phyloP scores from a whole-genome alignment of 768 basidiomycete genomes.

The Trametes maxima region DNA sequence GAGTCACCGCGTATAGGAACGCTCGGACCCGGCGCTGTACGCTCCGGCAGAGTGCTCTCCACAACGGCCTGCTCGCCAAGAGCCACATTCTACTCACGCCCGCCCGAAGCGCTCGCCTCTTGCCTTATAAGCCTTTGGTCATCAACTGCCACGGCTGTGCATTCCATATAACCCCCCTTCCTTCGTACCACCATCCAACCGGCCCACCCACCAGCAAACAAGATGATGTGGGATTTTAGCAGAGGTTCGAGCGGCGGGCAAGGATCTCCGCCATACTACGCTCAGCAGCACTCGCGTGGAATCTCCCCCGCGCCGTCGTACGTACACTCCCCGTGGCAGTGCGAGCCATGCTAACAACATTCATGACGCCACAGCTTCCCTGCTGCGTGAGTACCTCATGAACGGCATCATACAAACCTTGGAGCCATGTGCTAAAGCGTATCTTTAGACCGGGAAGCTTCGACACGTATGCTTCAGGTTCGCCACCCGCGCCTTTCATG shows the following conservation, averaged over 20 bases:
- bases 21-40: constrained; percentile 1
- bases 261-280: constrained; percentile 4
- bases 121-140: constrained; percentile 16
- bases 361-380: background rate
- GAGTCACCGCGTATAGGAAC: constrained; percentile 11
- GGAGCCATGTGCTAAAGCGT: background rate
- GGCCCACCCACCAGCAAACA: background rate
- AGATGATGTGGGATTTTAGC: constrained; percentile 26
- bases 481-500: constrained; percentile 19
- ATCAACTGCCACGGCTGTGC: constrained; percentile 19
- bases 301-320: constrained; percentile 5
- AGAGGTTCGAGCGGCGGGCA: constrained; percentile 14
- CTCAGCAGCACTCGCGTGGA: constrained; percentile 2
- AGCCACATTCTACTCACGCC: constrained; percentile 6
- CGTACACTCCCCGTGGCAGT: constrained; percentile 11
- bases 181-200: background rate
- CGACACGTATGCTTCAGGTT: background rate
- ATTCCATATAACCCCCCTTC: constrained; percentile 12
- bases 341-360: background rate
- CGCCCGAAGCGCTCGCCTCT: background rate
- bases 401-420: background rate
- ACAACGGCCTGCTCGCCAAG: constrained; percentile 12
- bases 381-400: constrained; percentile 12
- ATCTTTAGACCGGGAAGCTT: constrained; percentile 8
- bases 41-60: constrained; percentile 1